A percentile compares a stretch with the other conserved stretches of the same genome.
Conservation (phyloP, 331 rosid species). For the Acacia pycnantha region DNA sequence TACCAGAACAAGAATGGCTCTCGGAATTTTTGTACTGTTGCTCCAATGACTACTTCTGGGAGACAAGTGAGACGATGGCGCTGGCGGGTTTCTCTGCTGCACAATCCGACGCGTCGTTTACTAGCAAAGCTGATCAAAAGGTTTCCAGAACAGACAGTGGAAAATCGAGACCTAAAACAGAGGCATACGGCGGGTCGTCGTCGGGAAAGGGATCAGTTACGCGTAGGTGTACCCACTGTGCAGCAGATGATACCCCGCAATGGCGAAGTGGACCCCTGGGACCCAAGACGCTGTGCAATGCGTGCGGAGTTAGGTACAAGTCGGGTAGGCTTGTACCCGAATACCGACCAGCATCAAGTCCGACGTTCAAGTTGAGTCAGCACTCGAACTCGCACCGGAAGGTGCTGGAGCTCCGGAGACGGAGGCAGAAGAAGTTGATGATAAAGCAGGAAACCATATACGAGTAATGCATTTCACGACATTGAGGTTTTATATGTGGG, state of each 20-base stretch:
- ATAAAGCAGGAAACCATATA: neutral
- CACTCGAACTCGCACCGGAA: slow-evolving; percentile 65
- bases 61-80: neutral
- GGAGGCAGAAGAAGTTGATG: slow-evolving; percentile 35
- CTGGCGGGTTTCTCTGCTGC: too few species aligned
- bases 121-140: neutral
- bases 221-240: slow-evolving; percentile 51
- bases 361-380: slow-evolving; percentile 50
- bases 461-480: neutral
- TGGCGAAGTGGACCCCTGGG: slow-evolving; percentile 61
- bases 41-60: neutral
- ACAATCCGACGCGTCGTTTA: slow-evolving; percentile 19
- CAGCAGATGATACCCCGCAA: slow-evolving; percentile 55
- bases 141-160: neutral
- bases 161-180: neutral
- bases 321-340: slow-evolving; percentile 62
- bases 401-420: slow-evolving; percentile 56
- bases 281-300: slow-evolving; percentile 55
- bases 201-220: neutral
- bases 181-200: neutral
- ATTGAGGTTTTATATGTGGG: too few species aligned
- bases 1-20: slow-evolving; percentile 52
- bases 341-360: slow-evolving; percentile 56
- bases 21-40: slow-evolving; percentile 45
- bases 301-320: slow-evolving; percentile 53